These are phyloP conservation scores for Pezicula neosporulosa DNA, from an alignment of 2,329 filamentous ascomycete genomes.

Conservation along the genomic window DNA sequence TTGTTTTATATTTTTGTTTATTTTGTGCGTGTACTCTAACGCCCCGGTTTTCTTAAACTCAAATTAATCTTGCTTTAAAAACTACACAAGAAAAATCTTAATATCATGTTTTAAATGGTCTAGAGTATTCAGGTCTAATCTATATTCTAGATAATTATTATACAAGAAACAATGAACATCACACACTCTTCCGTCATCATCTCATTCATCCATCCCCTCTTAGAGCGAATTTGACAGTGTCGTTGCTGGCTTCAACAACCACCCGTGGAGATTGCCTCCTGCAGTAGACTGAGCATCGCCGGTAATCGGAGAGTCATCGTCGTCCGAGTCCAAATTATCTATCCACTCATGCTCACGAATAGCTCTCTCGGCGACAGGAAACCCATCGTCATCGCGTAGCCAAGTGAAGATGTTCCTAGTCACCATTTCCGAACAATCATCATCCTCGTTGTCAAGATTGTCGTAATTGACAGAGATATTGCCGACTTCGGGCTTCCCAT, in stretches of 20 bases:
- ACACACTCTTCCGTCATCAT: neutral
- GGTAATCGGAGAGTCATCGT: conserved; percentile 18
- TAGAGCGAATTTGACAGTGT: conserved; percentile 13
- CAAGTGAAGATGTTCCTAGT: conserved; percentile 28
- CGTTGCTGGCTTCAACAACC: conserved; percentile 14
- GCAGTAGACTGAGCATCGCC: conserved; percentile 13
- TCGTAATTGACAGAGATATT: conserved; percentile 13
- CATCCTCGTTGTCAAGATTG: conserved; percentile 16
- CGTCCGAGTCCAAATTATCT: conserved; percentile 23
- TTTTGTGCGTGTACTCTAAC: too few species aligned
- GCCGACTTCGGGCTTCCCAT: conserved; percentile 6
- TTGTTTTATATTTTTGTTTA: too few species aligned
- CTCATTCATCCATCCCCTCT: conserved; percentile 6
- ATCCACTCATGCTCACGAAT: conserved; percentile 29
- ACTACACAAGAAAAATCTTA: too few species aligned
- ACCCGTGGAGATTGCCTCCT: conserved; percentile 16
- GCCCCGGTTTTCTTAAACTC: too few species aligned
- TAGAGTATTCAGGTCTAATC: too few species aligned
- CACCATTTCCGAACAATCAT: conserved; percentile 21
- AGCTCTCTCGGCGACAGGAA: conserved; percentile 24
- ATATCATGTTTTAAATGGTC: too few species aligned
- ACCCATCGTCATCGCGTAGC: conserved; percentile 25
- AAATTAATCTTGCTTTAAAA: too few species aligned
- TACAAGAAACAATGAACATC: neutral
- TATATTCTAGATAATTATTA: too few species aligned